Conservation (phyloP, 2,329 filamentous ascomycete species). For the Fusarium armeniacum region DNA sequence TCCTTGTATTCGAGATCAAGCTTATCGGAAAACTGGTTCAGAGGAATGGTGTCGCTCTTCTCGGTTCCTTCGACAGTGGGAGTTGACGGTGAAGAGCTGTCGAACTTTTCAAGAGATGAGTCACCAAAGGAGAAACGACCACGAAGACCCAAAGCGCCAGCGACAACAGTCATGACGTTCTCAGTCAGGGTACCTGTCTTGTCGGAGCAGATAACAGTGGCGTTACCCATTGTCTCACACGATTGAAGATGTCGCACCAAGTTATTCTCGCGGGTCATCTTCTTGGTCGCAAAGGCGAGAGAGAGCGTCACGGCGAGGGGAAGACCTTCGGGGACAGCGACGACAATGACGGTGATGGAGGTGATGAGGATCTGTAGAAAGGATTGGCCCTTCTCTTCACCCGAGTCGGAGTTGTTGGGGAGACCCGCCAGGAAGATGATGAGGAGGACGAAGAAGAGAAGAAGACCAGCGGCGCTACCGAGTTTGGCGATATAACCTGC, state of each 20-base stretch:
- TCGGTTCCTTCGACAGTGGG: conserved; percentile 1
- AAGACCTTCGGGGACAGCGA: conserved; percentile 76
- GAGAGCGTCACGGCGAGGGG: conserved; percentile 77
- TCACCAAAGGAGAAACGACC: conserved; percentile 60
- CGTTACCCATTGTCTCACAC: conserved; percentile 80
- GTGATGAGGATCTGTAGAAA: conserved; percentile 76
- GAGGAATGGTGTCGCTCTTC: conserved; percentile 16
- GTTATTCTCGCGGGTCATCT: conserved; percentile 78
- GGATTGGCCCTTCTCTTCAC: conserved; percentile 67
- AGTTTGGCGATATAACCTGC: conserved; percentile 54
- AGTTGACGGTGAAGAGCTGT: conserved; percentile 31
- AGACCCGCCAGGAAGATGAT: conserved; percentile 80
- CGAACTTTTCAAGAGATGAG: conserved; percentile 50
- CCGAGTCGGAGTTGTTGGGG: conserved; percentile 60
- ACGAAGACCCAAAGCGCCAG: conserved; percentile 63
- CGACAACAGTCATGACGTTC: conserved; percentile 81
- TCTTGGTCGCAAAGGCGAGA: conserved; percentile 75
- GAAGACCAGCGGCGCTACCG: conserved; percentile 74
- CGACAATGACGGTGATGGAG: conserved; percentile 74
- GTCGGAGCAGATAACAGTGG: conserved; percentile 82
- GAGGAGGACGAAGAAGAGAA: conserved; percentile 83
- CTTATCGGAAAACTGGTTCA: conserved; percentile 27
- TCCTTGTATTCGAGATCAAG: conserved; percentile 36
- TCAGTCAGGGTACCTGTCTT: conserved; percentile 62
- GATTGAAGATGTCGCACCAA: conserved; percentile 75